Conservation (phyloP, 2,329 filamentous ascomycete genomes). For the Stylonectria norvegica region DNA sequence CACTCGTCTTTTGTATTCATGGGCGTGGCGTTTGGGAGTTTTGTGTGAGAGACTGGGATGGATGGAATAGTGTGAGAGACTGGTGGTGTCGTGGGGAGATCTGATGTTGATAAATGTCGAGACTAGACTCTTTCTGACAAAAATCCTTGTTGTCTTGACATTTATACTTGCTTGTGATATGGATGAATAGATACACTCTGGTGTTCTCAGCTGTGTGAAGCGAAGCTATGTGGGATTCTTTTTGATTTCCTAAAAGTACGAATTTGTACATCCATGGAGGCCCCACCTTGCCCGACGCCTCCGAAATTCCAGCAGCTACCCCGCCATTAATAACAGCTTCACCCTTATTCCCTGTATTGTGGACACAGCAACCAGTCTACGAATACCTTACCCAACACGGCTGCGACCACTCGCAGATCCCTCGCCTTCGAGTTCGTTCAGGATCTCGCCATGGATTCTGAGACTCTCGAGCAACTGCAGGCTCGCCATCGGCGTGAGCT, state of each 20-base stretch:
- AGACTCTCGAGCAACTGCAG: conserved; percentile 71
- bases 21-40: conserved; percentile 15
- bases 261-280: too few species aligned
- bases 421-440: background rate
- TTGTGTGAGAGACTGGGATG: too few species aligned
- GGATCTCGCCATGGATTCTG: conserved; percentile 31
- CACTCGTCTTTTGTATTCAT: conserved; percentile 12
- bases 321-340: conserved; percentile 16
- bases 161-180: background rate
- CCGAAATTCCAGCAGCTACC: conserved; percentile 15
- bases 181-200: too few species aligned
- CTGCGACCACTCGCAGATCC: background rate
- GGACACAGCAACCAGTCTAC: background rate
- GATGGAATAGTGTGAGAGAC: conserved; percentile 10
- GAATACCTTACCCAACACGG: background rate
- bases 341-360: conserved; percentile 1
- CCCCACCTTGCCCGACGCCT: conserved; percentile 4
- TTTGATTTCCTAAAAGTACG: too few species aligned
- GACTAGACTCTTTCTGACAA: background rate
- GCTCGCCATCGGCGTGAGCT: conserved; percentile 83
- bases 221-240: background rate
- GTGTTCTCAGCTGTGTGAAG: too few species aligned
- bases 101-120: background rate
- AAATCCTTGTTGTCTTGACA: background rate
- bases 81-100: too few species aligned